phyloP scores from a whole-genome alignment of 768 basidiomycete species.

The Paxillus ammoniavirescens region DNA sequence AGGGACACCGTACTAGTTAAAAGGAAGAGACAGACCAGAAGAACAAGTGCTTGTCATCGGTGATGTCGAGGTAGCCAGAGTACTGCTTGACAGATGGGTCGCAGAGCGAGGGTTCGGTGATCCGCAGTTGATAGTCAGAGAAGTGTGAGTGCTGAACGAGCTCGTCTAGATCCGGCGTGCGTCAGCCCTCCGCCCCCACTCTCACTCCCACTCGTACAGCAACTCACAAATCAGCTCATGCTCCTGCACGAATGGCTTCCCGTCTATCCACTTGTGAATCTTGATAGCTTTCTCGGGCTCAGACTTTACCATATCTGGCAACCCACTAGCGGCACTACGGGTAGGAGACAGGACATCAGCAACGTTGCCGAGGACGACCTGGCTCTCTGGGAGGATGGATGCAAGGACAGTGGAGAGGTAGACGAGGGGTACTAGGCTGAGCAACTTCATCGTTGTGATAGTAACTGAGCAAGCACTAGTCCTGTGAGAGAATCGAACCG shows the following conservation, averaged over 20 bases:
- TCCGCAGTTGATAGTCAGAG: slow-evolving; percentile 54
- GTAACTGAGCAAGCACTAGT: background rate
- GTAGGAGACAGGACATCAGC: slow-evolving; percentile 17
- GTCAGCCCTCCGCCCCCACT: slow-evolving; percentile 1
- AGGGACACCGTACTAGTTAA: background rate
- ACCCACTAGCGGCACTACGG: slow-evolving; percentile 21
- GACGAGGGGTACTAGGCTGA: slow-evolving; percentile 34
- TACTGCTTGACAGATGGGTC: slow-evolving; percentile 73
- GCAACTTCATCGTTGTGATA: slow-evolving; percentile 37
- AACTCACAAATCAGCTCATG: slow-evolving; percentile 69
- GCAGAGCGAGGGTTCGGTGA: slow-evolving; percentile 71
- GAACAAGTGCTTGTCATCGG: slow-evolving; percentile 79
- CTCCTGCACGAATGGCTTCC: slow-evolving; percentile 66
- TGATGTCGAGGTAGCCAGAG: slow-evolving; percentile 82
- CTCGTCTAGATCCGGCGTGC: slow-evolving; percentile 45
- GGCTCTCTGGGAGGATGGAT: slow-evolving; percentile 39
- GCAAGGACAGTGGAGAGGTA: slow-evolving; percentile 36
- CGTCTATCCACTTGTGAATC: slow-evolving; percentile 62
- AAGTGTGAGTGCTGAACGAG: slow-evolving; percentile 54
- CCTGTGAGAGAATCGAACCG: too few species aligned
- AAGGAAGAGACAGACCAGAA: slow-evolving; percentile 59
- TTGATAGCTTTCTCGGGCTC: slow-evolving; percentile 42
- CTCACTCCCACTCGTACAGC: background rate
- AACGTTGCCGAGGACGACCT: slow-evolving; percentile 41
- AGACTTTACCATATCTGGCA: slow-evolving; percentile 43